These are phyloP conservation scores for Anastatica hierochuntica DNA, from an alignment of 345 rosid species.

Conservation along the genomic window DNA sequence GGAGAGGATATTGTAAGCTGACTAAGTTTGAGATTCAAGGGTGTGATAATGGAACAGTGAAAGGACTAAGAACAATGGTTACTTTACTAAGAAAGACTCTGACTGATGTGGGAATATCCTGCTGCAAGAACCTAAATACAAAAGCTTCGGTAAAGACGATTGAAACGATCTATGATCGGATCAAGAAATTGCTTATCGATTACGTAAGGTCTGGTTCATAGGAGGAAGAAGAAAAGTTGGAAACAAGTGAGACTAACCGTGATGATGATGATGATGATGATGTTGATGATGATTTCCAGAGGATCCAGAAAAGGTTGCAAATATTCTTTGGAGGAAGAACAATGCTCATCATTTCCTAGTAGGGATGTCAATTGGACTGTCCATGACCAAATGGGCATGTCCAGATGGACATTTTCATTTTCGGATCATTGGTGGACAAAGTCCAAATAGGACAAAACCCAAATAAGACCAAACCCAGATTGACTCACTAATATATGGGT, in stretches of 20 bases:
- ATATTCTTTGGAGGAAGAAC: conserved; percentile 26
- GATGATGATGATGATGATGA: too few species aligned
- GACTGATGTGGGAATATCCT: conserved; percentile 57
- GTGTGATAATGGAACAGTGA: conserved; percentile 59
- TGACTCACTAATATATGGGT: too few species aligned
- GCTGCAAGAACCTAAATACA: conserved; percentile 56
- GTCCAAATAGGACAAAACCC: too few species aligned
- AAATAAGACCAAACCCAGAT: too few species aligned
- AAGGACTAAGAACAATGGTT: conserved; percentile 59
- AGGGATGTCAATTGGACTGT: too few species aligned
- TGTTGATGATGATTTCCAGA: conserved; percentile 20
- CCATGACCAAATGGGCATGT: too few species aligned
- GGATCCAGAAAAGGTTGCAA: conserved; percentile 41
- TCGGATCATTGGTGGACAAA: too few species aligned
- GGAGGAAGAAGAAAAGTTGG: conserved; percentile 24
- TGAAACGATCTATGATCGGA: conserved; percentile 49
- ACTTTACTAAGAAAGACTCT: conserved; percentile 38
- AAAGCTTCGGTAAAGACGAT: conserved; percentile 43
- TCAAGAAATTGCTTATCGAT: conserved; percentile 66
- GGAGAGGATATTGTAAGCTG: conserved; percentile 55
- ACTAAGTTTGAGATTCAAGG: conserved; percentile 71
- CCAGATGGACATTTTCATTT: too few species aligned
- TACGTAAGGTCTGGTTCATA: conserved; percentile 53
- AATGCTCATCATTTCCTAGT: conserved; percentile 8
- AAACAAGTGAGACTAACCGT: not conserved